Conservation (phyloP, 2,329 filamentous ascomycete genomes). For the Gaeumannomyces sp. region DNA sequence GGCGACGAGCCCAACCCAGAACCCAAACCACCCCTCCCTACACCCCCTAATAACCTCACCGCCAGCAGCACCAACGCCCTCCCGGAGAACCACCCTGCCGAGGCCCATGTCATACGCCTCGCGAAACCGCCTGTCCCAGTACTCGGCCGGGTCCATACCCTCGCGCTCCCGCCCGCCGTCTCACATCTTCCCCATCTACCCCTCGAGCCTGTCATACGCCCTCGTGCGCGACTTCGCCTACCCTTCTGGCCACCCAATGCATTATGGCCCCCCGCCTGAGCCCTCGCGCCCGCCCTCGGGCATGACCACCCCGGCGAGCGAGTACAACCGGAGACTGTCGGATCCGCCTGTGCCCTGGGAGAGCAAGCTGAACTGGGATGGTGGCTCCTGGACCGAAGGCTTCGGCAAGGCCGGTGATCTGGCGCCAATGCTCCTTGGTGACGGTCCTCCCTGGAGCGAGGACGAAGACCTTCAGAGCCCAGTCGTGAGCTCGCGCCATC, state of each 20-base stretch:
- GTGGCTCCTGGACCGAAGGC: conserved; percentile 42
- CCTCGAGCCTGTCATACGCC: conserved; percentile 82
- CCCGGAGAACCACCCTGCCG: conserved; percentile 53
- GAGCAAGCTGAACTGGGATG: conserved; percentile 53
- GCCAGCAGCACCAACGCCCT: conserved; percentile 24
- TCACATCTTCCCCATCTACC: conserved; percentile 75
- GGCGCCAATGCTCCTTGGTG: conserved; percentile 75
- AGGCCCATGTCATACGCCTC: conserved; percentile 70
- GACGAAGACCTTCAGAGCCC: conserved; percentile 93
- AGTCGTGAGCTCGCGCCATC: conserved; percentile 76
- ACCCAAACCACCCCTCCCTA: conserved; percentile 47
- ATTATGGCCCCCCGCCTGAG: conserved; percentile 86
- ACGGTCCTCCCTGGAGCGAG: conserved; percentile 89
- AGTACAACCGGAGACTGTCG: conserved; percentile 68
- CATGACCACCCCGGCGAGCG: conserved; percentile 78
- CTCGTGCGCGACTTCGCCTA: conserved; percentile 96
- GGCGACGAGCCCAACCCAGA: conserved; percentile 27
- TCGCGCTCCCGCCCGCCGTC: conserved; percentile 73
- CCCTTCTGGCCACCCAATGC: conserved; percentile 71
- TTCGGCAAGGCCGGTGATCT: conserved; percentile 63
- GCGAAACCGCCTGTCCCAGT: conserved; percentile 77
- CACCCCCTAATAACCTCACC: conserved; percentile 53
- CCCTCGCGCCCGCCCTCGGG: conserved; percentile 64
- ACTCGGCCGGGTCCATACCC: conserved; percentile 64
- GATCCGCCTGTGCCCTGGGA: conserved; percentile 77